Conservation (phyloP, 2,329 filamentous ascomycete species). For the Amauroascus niger region DNA sequence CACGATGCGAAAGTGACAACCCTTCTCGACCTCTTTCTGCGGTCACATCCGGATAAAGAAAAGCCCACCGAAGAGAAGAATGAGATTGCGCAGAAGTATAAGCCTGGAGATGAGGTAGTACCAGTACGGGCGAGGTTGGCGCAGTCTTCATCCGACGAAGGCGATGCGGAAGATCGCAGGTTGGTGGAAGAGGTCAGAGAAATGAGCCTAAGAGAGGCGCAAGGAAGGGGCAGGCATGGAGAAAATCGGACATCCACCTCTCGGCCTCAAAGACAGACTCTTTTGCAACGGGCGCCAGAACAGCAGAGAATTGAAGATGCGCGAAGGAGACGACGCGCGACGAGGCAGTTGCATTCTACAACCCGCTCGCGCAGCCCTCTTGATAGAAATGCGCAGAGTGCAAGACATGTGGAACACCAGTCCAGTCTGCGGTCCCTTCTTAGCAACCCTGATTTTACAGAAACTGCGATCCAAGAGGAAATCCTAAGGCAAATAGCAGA, state of each 20-base stretch:
- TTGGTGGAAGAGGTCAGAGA: slow-evolving; percentile 62
- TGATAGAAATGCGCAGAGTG: slow-evolving; percentile 25
- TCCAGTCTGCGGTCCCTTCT: slow-evolving; percentile 77
- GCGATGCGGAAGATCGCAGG: slow-evolving; percentile 59
- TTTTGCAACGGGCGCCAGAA: slow-evolving; percentile 31
- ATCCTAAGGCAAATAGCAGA: slow-evolving; percentile 82
- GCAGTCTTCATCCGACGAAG: slow-evolving; percentile 31
- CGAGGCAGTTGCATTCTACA: slow-evolving; percentile 19
- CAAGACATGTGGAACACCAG: slow-evolving; percentile 72
- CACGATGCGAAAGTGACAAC: slow-evolving; percentile 88
- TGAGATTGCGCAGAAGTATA: slow-evolving; percentile 67
- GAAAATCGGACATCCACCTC: slow-evolving; percentile 22
- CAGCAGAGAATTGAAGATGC: slow-evolving; percentile 33
- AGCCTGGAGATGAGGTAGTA: slow-evolving; percentile 69
- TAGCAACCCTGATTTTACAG: slow-evolving; percentile 62
- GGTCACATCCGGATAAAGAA: slow-evolving; percentile 65
- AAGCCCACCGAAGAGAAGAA: slow-evolving; percentile 63
- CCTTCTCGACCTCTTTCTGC: slow-evolving; percentile 76
- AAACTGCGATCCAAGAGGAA: slow-evolving; percentile 69
- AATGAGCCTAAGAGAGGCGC: slow-evolving; percentile 53
- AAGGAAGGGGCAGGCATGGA: slow-evolving; percentile 19
- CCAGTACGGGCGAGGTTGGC: slow-evolving; percentile 38
- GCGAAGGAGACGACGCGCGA: slow-evolving; percentile 24
- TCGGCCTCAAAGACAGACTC: slow-evolving; percentile 24
- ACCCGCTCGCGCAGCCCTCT: slow-evolving; percentile 16